A percentile compares a stretch with the other conserved stretches of the same genome.
These are phyloP conservation scores for Yarrowia sp. DNA, from an alignment of 805 yeast species.

Conservation along the genomic window DNA sequence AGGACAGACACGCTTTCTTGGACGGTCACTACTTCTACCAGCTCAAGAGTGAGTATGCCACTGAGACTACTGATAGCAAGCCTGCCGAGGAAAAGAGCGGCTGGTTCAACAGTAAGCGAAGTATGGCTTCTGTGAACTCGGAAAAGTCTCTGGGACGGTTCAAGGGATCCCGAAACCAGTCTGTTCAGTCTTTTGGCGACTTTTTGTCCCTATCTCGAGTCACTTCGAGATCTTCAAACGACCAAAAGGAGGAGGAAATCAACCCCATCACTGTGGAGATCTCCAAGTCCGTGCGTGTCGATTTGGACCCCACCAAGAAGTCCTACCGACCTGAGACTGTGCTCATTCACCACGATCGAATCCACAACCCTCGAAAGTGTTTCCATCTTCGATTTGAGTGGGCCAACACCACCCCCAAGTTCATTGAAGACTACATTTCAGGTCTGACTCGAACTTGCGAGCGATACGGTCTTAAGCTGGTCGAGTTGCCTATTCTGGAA, in stretches of 20 bases:
- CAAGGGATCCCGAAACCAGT: slow-evolving; percentile 5
- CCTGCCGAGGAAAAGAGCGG: slow-evolving; percentile 14
- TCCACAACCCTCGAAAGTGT: slow-evolving; percentile 94
- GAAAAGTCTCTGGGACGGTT: slow-evolving; percentile 8
- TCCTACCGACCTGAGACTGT: slow-evolving; percentile 81
- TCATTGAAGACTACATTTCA: slow-evolving; percentile 77
- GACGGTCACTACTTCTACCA: slow-evolving; percentile 95
- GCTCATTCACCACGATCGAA: slow-evolving; percentile 86
- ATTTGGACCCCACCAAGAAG: slow-evolving; percentile 74
- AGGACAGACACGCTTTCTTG: slow-evolving; percentile 78
- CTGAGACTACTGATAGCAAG: neutral
- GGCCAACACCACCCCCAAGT: slow-evolving; percentile 86
- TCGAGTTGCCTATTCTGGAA: slow-evolving; percentile 93
- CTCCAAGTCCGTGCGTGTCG: slow-evolving; percentile 69
- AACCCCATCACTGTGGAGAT: slow-evolving; percentile 49
- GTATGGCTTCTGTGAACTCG: slow-evolving; percentile 23
- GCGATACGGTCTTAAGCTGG: slow-evolving; percentile 77
- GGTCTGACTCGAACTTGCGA: slow-evolving; percentile 86
- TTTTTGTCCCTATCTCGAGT: slow-evolving; percentile 9
- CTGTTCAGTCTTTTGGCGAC: slow-evolving; percentile 32
- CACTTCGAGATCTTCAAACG: slow-evolving; percentile 11
- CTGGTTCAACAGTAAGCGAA: slow-evolving; percentile 35
- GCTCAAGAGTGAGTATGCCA: slow-evolving; percentile 62
- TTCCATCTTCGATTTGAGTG: slow-evolving; percentile 91
- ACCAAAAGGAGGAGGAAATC: slow-evolving; percentile 8